Evolutionary conservation across 257 asterid genomes (phyloP), one percentile per base, ranked within the genome.

Genomic region (Nicotiana knightiana): DNA sequence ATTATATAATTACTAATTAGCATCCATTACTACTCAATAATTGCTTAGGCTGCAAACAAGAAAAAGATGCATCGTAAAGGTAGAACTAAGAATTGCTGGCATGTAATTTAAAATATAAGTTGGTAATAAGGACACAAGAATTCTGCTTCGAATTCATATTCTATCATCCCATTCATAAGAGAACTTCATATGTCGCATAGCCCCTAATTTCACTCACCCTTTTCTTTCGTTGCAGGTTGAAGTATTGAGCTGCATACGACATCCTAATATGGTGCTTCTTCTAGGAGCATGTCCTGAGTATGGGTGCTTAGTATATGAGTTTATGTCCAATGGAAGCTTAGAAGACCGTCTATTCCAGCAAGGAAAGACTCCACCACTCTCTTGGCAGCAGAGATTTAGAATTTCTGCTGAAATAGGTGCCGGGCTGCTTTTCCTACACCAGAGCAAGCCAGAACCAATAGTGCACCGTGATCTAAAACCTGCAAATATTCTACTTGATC

Each of bases 231-330:
- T 57, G 46, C 87, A 94, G 98, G 97, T 95, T 37, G 98, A 95
- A 83, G 96, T 95, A 39, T 83, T 95, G 76, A 85, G 98, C 80
- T 91, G 98, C 92, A 93, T 95, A 88, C 85, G 99, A 0, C 99
- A 95, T 86, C 99, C 99, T 57, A 89, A 95, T 85, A 95, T 95
- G 99, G 99, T 95, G 68, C 93, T 95, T 21, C 99, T 95, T 73
- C 90, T 95, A 67, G 99, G 99, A 18, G 99, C 99, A 28, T 95
- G 99, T 66, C 99, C 99, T 1, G 99, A 95, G 84, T 95, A 95
- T 76, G 99, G 99, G 8, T 95, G 98, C 91, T 83, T 95, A 83
- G 98, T 95, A 6, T 95, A 95, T 21, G 99, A 95, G 84, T 90
- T 88, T 66, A 91, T 95, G 99, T 91, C 95, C 57, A 91, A 86